phyloP scores from a whole-genome alignment of 805 yeast genomes.

The Zygosaccharomyces gambellarensis region DNA sequence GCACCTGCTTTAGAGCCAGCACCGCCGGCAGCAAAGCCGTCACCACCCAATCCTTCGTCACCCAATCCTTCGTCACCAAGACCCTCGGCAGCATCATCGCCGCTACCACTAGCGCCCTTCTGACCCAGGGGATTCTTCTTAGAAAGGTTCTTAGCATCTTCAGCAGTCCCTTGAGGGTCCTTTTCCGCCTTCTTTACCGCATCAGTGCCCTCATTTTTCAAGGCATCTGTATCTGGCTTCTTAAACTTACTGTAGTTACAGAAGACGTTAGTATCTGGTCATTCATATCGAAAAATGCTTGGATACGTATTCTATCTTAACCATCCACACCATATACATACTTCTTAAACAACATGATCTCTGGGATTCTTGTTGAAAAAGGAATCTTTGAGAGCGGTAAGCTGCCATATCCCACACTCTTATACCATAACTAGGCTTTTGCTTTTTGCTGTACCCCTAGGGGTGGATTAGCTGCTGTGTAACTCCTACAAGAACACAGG shows the following conservation, averaged over 20 bases:
- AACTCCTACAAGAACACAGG: neutral
- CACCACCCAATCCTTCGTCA: neutral
- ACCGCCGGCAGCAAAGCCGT: neutral
- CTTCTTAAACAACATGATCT: constrained; percentile 1
- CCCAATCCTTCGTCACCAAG: neutral
- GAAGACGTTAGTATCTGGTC: neutral
- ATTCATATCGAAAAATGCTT: neutral
- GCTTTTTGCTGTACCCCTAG: constrained; percentile 3
- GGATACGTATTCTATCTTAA: neutral
- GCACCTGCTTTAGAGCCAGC: neutral
- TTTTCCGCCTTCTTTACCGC: neutral
- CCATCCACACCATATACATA: neutral
- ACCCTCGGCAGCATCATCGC: neutral
- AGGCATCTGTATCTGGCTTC: constrained; percentile 1
- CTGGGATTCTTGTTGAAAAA: neutral
- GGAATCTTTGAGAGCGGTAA: neutral
- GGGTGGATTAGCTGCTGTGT: neutral
- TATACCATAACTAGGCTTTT: neutral
- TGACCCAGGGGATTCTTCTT: neutral
- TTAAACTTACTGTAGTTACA: neutral
- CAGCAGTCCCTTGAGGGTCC: neutral
- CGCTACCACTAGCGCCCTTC: neutral
- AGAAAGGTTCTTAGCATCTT: neutral
- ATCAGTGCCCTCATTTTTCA: neutral
- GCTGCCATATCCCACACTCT: neutral